A percentile compares a stretch with the other conserved stretches of the same genome.
Conservation (phyloP, 73 alveolate genomes). For the Tetrahymena thermophila region DNA sequence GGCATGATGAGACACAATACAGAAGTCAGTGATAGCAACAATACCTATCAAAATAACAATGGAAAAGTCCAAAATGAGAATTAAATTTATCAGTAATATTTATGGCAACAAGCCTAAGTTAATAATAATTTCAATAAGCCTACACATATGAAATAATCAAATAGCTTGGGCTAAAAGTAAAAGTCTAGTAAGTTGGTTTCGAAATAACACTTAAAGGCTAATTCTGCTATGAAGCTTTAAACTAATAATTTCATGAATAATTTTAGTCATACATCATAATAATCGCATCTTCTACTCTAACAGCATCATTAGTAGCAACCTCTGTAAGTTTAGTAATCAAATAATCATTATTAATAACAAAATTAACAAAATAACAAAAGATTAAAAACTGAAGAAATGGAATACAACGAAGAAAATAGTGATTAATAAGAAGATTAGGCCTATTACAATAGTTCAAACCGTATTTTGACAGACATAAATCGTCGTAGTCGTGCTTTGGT, state of each 20-base stretch:
- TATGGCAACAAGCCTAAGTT: neutral
- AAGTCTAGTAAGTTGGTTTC: neutral
- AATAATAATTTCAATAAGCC: neutral
- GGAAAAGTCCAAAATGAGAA: neutral
- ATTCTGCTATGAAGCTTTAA: neutral
- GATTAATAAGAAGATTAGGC: neutral
- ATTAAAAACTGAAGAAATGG: neutral
- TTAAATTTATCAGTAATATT: neutral
- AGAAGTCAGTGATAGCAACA: neutral
- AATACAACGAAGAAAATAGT: neutral
- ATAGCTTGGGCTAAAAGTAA: neutral
- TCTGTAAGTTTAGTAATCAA: neutral
- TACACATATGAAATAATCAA: neutral
- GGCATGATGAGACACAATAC: neutral
- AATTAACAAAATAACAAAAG: neutral
- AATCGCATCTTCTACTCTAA: neutral
- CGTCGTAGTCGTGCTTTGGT: neutral
- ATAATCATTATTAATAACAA: neutral
- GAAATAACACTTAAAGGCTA: neutral
- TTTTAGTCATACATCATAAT: neutral
- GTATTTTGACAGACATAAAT: neutral
- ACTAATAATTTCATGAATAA: neutral
- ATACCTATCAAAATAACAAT: neutral
- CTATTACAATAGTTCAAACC: neutral
- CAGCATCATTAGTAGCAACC: neutral